Evolutionary conservation across 495 filamentous ascomycete species (phyloP).

Genomic region (Trichoderma reesei): DNA sequence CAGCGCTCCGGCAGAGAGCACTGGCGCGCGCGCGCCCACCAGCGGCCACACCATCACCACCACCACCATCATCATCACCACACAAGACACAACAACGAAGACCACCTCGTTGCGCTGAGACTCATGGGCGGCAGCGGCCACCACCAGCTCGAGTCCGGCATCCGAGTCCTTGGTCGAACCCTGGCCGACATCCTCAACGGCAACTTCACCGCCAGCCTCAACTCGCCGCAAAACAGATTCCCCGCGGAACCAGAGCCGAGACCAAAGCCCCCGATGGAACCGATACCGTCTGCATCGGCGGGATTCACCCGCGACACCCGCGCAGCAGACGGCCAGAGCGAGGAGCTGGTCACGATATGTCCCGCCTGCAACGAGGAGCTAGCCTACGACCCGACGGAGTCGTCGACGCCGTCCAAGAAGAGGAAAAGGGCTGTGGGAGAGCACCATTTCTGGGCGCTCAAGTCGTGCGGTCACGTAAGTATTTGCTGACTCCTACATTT

Average conservation of each 20-base stretch:
- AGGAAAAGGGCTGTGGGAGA: conserved; percentile 33
- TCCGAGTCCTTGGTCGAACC: neutral
- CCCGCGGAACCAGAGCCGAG: neutral
- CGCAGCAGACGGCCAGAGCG: neutral
- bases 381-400: conserved; percentile 29
- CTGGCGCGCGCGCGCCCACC: conserved; percentile 13
- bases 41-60: neutral
- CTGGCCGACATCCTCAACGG: neutral
- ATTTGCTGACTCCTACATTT: neutral
- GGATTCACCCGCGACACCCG: conserved; percentile 35
- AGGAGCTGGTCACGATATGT: conserved; percentile 33
- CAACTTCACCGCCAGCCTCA: neutral
- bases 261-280: conserved; percentile 24
- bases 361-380: conserved; percentile 38
- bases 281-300: conserved; percentile 24
- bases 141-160: conserved; percentile 10
- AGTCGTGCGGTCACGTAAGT: conserved; percentile 40
- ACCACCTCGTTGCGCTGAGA: conserved; percentile 13
- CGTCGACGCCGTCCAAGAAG: conserved; percentile 25
- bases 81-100: neutral
- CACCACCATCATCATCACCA: neutral
- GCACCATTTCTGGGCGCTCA: conserved; percentile 42
- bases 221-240: neutral
- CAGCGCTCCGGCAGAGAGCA: neutral
- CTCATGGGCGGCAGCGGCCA: conserved; percentile 14